Evolutionary conservation across 495 filamentous ascomycete genomes (phyloP).

Genomic region (Penicillium salamii): DNA sequence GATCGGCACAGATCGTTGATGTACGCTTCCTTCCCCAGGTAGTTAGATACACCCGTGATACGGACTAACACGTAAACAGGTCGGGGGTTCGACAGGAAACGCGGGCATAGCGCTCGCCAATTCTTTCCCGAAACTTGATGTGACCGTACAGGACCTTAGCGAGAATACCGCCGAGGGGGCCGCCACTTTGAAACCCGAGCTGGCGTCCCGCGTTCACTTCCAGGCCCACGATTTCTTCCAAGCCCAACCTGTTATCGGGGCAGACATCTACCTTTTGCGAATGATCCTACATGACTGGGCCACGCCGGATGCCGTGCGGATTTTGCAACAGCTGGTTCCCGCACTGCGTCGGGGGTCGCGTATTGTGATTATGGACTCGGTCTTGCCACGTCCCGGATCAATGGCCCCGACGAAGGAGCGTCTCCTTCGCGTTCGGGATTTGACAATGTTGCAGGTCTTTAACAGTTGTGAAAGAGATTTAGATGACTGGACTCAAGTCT

Average conservation of each 20-base stretch:
- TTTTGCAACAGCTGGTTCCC: constrained; percentile 39
- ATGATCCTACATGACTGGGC: constrained; percentile 54
- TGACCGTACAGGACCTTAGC: constrained; percentile 26
- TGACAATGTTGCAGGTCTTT: constrained; percentile 37
- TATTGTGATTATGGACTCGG: constrained; percentile 39
- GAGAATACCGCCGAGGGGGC: background rate
- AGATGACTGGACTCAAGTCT: constrained; percentile 30
- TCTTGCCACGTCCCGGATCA: constrained; percentile 35
- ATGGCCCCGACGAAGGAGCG: constrained; percentile 21
- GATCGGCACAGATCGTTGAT: constrained; percentile 17
- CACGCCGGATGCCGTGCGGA: constrained; percentile 37
- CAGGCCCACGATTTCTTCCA: constrained; percentile 49
- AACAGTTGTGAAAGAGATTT: constrained; percentile 39
- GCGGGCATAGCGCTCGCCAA: constrained; percentile 27
- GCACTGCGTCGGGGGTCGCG: constrained; percentile 30
- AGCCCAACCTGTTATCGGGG: constrained; percentile 42
- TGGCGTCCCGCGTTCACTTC: constrained; percentile 40
- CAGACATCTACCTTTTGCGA: constrained; percentile 55
- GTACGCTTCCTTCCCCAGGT: constrained; percentile 4
- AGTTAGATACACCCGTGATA: background rate
- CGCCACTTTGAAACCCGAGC: constrained; percentile 8
- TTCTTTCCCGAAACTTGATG: constrained; percentile 24
- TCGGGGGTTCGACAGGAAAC: constrained; percentile 32
- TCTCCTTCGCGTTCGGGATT: constrained; percentile 29
- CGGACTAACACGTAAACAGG: constrained; percentile 9